Base-by-base conservation (phyloP, 1,139 yeast species). In the Tardiomyces blankii region DNA sequence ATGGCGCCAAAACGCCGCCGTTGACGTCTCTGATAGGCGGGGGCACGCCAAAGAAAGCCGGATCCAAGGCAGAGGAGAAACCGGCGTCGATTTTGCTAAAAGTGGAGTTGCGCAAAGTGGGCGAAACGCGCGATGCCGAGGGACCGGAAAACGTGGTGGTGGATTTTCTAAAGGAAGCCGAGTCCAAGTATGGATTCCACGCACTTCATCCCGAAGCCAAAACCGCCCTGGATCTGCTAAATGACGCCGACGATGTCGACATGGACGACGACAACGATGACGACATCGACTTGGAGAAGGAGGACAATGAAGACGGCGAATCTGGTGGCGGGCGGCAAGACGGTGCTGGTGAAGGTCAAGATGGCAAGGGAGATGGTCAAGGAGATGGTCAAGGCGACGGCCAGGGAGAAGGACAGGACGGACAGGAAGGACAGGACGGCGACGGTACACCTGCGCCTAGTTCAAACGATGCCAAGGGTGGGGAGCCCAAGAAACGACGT, bases 111-210 rank as follows among this genome's bases (percentile, higher is more conserved):
- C n/a, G 16, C 4, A 30, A 30, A 11, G 16, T 14, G 4, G 5
- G 16, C 16, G 35, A 13, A 3, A 4, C 35, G 5, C 9, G 16
- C 16, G 35, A 13, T 4, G 35, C 4, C 3, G 16, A 30, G 5
- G 35, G 11, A 5, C n/a, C n/a, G 16, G 35, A 5, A 5, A 65
- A 64, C 43, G 87, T 84, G 1, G 79, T 83, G 1, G 74, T 88
- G 52, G 91, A 89, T 57, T 87, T 89, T 38, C 66, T 82, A 57
- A 79, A 81, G 54, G 65, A 87, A 48, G 84, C 95, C 2, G 95
- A 88, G 59, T 89, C 84, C 46, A 84, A 84, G 62, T 88, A 86
- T 62, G 95, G 95, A 2, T 82, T 82, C 76, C 77, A 79, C 19
- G 75, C 73, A 2, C 68, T 84, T 46, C 93, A 80, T 57, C 94